These are phyloP conservation scores for Blumeria graminis DNA, from an alignment of 2,329 filamentous ascomycete species.

Conservation along the genomic window DNA sequence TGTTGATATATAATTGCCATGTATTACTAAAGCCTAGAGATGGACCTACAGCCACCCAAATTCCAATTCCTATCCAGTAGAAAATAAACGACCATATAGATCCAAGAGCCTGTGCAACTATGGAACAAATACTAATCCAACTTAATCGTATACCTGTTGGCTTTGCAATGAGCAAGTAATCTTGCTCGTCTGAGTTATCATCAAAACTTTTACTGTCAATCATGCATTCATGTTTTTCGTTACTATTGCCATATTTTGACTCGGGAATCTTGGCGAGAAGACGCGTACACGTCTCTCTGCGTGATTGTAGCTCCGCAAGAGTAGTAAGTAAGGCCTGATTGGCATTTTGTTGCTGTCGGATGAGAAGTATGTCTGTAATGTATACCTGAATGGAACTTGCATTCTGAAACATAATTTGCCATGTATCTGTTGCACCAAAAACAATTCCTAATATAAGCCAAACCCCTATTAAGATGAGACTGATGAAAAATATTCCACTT, in stretches of 20 bases:
- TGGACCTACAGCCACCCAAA: constrained; percentile 17
- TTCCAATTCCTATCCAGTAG: constrained; percentile 17
- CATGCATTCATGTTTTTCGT: background rate
- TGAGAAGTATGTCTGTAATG: constrained; percentile 18
- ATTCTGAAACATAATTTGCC: constrained; percentile 18
- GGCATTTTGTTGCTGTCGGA: constrained; percentile 18
- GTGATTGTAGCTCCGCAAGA: constrained; percentile 16
- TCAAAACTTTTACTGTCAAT: background rate
- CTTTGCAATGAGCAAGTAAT: background rate
- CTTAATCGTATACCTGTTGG: constrained; percentile 3
- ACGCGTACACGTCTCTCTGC: constrained; percentile 13
- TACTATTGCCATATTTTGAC: too few species aligned
- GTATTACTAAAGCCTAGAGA: constrained; percentile 14
- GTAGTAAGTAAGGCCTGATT: constrained; percentile 13
- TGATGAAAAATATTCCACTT: constrained; percentile 12
- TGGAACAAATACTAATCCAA: constrained; percentile 5
- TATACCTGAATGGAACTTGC: constrained; percentile 17
- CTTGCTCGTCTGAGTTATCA: background rate
- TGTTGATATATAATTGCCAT: constrained; percentile 21
- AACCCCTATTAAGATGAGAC: constrained; percentile 13
- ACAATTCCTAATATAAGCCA: constrained; percentile 15
- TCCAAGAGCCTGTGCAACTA: constrained; percentile 12
- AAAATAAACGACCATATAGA: constrained; percentile 14
- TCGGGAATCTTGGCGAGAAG: constrained; percentile 12
- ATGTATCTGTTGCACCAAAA: constrained; percentile 15